These are phyloP conservation scores for Huntiella decipiens DNA, from an alignment of 2,329 filamentous ascomycete genomes.

Conservation along the genomic window DNA sequence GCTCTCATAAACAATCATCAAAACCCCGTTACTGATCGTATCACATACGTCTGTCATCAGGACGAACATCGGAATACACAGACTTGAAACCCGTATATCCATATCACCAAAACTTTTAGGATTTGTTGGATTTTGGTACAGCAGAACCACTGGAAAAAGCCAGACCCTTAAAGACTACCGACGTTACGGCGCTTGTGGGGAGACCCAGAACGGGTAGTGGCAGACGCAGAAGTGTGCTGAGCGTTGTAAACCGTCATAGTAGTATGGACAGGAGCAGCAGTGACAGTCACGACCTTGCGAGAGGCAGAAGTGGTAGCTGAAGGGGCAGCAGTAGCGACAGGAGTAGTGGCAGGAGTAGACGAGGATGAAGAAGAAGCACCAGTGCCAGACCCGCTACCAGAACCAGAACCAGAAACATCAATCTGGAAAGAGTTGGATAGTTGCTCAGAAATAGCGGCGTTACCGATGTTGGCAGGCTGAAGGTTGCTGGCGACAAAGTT, in stretches of 20 bases:
- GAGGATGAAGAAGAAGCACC: not conserved
- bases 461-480: conserved; percentile 21
- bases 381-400: not conserved
- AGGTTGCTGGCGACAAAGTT: conserved; percentile 1
- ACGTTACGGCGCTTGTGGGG: conserved; percentile 1
- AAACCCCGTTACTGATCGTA: too few species aligned
- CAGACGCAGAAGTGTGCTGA: conserved; percentile 1
- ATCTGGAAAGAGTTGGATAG: conserved; percentile 28
- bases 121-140: not conserved
- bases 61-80: too few species aligned
- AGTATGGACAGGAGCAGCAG: conserved; percentile 17
- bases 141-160: conserved; percentile 6
- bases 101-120: too few species aligned
- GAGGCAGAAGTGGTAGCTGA: not conserved
- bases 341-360: conserved; percentile 9
- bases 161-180: not conserved
- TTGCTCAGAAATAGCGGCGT: conserved; percentile 26
- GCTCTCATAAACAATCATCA: too few species aligned
- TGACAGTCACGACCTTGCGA: conserved; percentile 10
- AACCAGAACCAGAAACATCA: conserved; percentile 12
- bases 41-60: too few species aligned
- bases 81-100: too few species aligned
- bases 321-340: not conserved
- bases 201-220: conserved; percentile 6
- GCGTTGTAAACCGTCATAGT: conserved; percentile 18